A percentile compares a stretch with the other conserved stretches of the same genome.
phyloP scores from a whole-genome alignment of 768 basidiomycete species.

The Russula emetica region DNA sequence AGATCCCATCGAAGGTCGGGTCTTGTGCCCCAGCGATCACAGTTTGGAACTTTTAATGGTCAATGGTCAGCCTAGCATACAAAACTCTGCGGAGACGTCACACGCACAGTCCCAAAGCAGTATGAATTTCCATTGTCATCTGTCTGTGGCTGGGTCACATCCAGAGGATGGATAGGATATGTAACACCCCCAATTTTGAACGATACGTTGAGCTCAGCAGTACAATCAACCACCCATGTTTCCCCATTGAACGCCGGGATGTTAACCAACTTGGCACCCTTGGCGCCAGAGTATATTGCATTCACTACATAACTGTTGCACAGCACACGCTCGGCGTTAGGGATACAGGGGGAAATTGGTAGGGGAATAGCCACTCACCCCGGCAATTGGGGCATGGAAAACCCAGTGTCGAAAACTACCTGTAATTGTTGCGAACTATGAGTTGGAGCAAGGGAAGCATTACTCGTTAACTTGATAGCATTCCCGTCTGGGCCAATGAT shows the following conservation, averaged over 20 bases:
- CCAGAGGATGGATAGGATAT: conserved; percentile 64
- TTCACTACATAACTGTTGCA: conserved; percentile 45
- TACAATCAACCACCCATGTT: conserved; percentile 61
- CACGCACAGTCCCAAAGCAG: conserved; percentile 38
- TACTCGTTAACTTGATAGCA: conserved; percentile 40
- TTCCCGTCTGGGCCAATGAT: conserved; percentile 59
- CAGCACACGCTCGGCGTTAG: not conserved
- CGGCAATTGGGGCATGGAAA: conserved; percentile 59
- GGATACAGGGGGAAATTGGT: conserved; percentile 20
- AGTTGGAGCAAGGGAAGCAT: conserved; percentile 62
- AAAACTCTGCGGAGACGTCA: not conserved
- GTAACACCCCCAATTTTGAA: conserved; percentile 54
- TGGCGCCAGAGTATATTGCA: conserved; percentile 54
- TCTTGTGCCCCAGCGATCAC: conserved; percentile 50
- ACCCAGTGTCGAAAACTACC: conserved; percentile 65
- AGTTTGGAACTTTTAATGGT: conserved; percentile 59
- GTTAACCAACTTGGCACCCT: conserved; percentile 46
- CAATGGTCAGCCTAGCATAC: not conserved
- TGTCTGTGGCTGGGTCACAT: conserved; percentile 43
- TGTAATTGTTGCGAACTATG: conserved; percentile 60
- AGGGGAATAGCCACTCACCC: conserved; percentile 32
- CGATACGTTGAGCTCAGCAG: conserved; percentile 58
- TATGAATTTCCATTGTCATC: conserved; percentile 29
- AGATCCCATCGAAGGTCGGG: conserved; percentile 55
- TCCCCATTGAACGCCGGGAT: conserved; percentile 40